Conservation (phyloP, 345 rosid genomes). For the sweet orange (Citrus sinensis) region DNA sequence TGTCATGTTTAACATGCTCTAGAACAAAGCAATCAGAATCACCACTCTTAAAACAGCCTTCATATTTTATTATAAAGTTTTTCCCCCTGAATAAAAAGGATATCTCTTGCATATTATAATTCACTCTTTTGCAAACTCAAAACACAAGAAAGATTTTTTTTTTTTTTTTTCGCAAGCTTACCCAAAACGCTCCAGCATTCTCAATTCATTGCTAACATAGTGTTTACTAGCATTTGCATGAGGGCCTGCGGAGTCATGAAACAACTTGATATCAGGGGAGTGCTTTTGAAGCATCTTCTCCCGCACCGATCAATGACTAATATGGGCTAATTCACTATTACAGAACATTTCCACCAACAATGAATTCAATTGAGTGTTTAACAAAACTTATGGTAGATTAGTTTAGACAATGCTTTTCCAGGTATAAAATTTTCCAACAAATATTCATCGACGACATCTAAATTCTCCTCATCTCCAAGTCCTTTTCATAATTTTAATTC, state of each 20-base stretch:
- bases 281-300: not conserved
- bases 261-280: constrained; percentile 9
- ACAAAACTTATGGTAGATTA: not conserved
- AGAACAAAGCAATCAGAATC: constrained; percentile 80
- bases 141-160: not conserved
- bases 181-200: constrained; percentile 96
- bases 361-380: not conserved
- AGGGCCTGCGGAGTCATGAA: constrained; percentile 57
- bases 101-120: constrained; percentile 4
- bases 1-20: constrained; percentile 88
- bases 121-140: not conserved
- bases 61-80: constrained; percentile 69
- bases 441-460: no score
- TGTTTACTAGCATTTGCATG: constrained; percentile 72
- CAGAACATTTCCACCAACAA: not conserved
- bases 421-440: not conserved
- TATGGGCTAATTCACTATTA: not conserved
- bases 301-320: not conserved
- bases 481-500: not conserved
- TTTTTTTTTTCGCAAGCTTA: constrained; percentile 28
- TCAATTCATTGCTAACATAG: constrained; percentile 65
- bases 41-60: constrained; percentile 73
- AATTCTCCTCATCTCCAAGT: not conserved
- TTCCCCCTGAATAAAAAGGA: constrained; percentile 64
- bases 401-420: not conserved